Evolutionary conservation across 495 filamentous ascomycete species (phyloP).

Genomic region (Glonium stellatum): DNA sequence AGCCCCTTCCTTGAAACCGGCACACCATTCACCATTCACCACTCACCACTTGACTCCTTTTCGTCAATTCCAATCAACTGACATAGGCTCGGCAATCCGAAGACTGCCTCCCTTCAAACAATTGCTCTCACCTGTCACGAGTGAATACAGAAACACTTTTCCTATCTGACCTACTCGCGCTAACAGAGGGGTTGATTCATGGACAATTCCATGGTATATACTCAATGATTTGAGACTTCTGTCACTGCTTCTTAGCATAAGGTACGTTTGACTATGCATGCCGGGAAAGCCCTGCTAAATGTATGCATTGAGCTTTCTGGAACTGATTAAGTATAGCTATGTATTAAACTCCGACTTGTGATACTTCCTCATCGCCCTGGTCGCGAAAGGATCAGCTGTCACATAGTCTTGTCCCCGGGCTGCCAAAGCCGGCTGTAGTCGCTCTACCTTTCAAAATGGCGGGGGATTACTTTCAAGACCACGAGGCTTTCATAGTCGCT

Average conservation of each 20-base stretch:
- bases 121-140: no score
- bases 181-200: no score
- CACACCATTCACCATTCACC: no score
- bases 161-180: no score
- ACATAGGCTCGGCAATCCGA: no score
- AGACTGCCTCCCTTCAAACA: no score
- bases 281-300: background rate
- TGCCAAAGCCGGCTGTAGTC: background rate
- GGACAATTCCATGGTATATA: background rate
- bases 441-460: constrained; percentile 15
- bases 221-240: background rate
- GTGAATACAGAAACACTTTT: no score
- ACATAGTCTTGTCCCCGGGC: background rate
- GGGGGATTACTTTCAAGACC: constrained; percentile 35
- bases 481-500: constrained; percentile 32
- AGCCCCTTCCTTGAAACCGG: background rate
- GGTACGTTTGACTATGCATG: background rate
- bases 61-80: no score
- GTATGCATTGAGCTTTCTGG: background rate
- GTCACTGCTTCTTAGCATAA: background rate
- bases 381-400: constrained; percentile 6
- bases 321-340: constrained; percentile 13
- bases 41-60: no score
- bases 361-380: constrained; percentile 15
- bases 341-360: constrained; percentile 11